Conservation (phyloP, 345 rosid species). For the Salix koriyanagi region DNA sequence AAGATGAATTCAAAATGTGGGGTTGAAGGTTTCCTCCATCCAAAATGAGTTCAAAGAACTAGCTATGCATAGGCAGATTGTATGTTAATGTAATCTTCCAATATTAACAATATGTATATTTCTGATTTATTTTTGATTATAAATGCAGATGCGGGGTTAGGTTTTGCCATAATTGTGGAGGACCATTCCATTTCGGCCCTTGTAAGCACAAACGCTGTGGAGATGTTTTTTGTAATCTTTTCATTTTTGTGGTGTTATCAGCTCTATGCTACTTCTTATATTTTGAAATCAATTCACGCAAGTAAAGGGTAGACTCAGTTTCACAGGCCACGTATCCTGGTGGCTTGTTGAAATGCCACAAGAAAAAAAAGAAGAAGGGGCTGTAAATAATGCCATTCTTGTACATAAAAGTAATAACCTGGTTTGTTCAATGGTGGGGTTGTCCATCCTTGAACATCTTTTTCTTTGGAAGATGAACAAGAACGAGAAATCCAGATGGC, state of each 20-base stretch:
- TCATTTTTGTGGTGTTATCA: neutral
- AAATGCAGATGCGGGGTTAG: conserved; percentile 20
- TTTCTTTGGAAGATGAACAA: too few species aligned
- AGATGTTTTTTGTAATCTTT: neutral
- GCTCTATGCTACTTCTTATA: neutral
- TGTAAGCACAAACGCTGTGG: conserved; percentile 19
- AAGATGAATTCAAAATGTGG: too few species aligned
- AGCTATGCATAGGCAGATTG: too few species aligned
- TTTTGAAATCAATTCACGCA: neutral
- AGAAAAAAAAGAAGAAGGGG: too few species aligned
- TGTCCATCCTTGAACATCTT: too few species aligned
- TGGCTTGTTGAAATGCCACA: neutral
- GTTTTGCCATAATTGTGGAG: conserved; percentile 26
- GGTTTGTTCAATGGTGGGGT: too few species aligned
- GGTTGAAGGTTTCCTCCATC: too few species aligned
- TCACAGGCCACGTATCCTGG: neutral
- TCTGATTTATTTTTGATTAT: neutral
- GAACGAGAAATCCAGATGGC: too few species aligned
- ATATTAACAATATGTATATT: neutral
- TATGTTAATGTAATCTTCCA: too few species aligned
- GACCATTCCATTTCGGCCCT: conserved; percentile 11
- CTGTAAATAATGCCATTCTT: neutral
- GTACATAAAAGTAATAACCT: too few species aligned
- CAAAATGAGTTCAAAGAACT: too few species aligned
- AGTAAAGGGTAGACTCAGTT: neutral